phyloP scores from a whole-genome alignment of 2,329 filamentous ascomycete genomes.

The Colletotrichum sp. region DNA sequence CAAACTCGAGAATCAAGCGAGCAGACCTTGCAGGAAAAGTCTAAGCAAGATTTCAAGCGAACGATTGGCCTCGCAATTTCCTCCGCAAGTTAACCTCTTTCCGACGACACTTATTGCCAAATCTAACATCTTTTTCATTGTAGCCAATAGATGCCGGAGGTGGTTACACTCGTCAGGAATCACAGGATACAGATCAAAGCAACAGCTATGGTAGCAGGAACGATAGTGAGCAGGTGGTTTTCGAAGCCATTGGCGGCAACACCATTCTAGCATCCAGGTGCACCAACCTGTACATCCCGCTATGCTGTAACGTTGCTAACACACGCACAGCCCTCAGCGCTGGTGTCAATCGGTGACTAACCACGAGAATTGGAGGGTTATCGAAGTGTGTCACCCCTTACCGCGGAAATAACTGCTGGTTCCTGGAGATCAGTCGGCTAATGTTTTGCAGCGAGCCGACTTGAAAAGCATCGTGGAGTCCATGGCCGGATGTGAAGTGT shows the following conservation, averaged over 20 bases:
- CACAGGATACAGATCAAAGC: neutral
- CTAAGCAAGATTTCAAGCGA: neutral
- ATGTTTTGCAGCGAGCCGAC: neutral
- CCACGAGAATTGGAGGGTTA: neutral
- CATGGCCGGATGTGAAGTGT: neutral
- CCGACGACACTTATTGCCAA: neutral
- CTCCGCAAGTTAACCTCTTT: neutral
- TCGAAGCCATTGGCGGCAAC: constrained; percentile 3
- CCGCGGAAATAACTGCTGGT: neutral
- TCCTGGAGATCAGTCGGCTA: neutral
- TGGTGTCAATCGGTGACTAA: neutral
- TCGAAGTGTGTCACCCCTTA: neutral
- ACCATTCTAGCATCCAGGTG: constrained; percentile 8
- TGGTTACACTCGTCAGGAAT: neutral
- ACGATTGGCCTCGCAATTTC: neutral
- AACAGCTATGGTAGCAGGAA: neutral
- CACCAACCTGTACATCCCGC: too few species aligned
- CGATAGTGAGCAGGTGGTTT: neutral
- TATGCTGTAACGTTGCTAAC: neutral
- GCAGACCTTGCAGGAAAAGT: neutral
- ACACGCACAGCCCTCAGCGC: neutral
- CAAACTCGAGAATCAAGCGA: neutral
- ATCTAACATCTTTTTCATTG: neutral
- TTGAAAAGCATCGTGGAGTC: neutral
- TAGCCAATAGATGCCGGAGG: neutral